phyloP scores from a whole-genome alignment of 352 stramenopile species.

The Phytophthora lateralis region DNA sequence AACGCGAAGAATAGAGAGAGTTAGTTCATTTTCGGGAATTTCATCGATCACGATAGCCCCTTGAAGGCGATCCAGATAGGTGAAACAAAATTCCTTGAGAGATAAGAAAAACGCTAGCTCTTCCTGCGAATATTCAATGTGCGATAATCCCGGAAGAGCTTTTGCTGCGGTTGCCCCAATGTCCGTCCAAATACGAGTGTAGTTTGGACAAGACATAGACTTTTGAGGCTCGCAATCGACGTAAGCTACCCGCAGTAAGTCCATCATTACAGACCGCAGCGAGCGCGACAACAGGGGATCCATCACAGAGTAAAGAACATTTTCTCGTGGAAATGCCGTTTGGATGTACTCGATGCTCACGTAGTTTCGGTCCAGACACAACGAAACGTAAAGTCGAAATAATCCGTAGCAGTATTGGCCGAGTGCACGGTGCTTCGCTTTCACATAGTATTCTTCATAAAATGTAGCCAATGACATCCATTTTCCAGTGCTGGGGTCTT shows the following conservation, averaged over 20 bases:
- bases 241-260: conserved; percentile 68
- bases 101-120: conserved; percentile 57
- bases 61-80: conserved; percentile 49
- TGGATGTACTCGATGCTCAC: conserved; percentile 77
- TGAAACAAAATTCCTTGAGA: conserved; percentile 51
- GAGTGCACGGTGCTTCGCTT: conserved; percentile 48
- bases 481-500: conserved; percentile 15
- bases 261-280: conserved; percentile 67
- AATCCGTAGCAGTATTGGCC: conserved; percentile 77
- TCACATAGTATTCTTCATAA: conserved; percentile 69
- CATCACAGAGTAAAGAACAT: conserved; percentile 53
- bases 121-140: conserved; percentile 38
- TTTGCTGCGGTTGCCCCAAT: conserved; percentile 40
- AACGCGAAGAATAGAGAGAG: conserved; percentile 55
- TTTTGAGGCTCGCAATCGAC: conserved; percentile 79
- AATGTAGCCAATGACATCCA: conserved; percentile 59
- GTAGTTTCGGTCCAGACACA: conserved; percentile 81
- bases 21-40: conserved; percentile 67
- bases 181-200: conserved; percentile 74
- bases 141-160: conserved; percentile 35
- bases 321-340: conserved; percentile 59
- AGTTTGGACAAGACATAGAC: conserved; percentile 57
- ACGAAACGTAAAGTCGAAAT: conserved; percentile 68
- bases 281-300: conserved; percentile 54
- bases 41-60: conserved; percentile 58